Base-by-base conservation (phyloP, 2,329 filamentous ascomycete genomes). In the Parastagonospora nodorum region DNA sequence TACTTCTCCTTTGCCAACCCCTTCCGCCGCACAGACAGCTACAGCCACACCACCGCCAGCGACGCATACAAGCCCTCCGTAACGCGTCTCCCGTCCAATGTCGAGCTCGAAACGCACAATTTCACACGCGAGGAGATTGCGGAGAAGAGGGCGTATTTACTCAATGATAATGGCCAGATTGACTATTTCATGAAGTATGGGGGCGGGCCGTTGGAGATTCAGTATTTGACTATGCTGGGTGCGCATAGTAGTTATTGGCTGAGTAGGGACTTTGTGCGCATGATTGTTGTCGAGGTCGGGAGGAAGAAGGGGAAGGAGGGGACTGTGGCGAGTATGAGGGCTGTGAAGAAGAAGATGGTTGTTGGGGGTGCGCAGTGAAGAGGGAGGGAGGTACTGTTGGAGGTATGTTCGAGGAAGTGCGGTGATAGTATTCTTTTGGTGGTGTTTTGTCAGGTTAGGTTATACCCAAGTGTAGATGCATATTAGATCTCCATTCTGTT, bases 121-220 rank as follows among this genome's bases (percentile, higher is more conserved):
- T 99, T 99, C 69, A 89, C 89, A 0, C 84, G 90, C 2, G 93
- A 97, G 72, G 92, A 97, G 65, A 84, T 96, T 45, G 93, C 92
- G 0, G 94, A 97, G 77, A 91, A 88, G 70, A 88, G 93, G 62
- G 92, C 92, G 58, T 88, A 86, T 54, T 73, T 96, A 7, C 83
- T 99, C 4, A 99, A 99, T 62, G 94, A 99, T 64, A 97, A 97
- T 60, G 93, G 92, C 0, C 94, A 99, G 74, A 87, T 99, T 35
- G 94, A 99, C 71, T 99, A 86, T 74, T 95, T 88, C 64, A 77
- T 99, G 42, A 86, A 86, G 42, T 92, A 90, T 7, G 89, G 91
- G 0, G 88, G 90, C 1, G 94, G 94, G 0, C 88, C 92, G 4
- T 78, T 99, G 31, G 94, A 96, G 74, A 92, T 97, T 19, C 92